Evolutionary conservation across 177 flowering plant genomes (phyloP).

Genomic region (Vitis hybrid): DNA sequence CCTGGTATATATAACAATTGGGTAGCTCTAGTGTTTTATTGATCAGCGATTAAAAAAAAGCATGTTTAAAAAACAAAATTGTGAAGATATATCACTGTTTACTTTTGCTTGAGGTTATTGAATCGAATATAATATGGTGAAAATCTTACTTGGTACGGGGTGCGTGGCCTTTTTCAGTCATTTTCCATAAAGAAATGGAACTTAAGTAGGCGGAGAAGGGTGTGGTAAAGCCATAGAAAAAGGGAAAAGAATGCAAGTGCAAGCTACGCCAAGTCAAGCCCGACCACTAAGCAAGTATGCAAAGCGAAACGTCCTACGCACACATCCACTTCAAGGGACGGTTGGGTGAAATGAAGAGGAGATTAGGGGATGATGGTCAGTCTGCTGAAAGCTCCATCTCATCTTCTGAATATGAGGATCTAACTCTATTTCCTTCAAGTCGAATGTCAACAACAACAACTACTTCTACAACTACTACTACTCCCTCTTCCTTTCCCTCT

Average conservation of each 20-base stretch:
- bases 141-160: too few species aligned
- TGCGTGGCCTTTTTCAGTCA: too few species aligned
- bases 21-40: too few species aligned
- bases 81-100: too few species aligned
- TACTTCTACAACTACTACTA: background rate
- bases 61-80: too few species aligned
- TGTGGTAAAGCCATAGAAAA: background rate
- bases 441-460: slow-evolving; percentile 5
- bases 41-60: too few species aligned
- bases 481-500: slow-evolving; percentile 17
- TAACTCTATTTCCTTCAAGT: slow-evolving; percentile 1
- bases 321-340: slow-evolving; percentile 8
- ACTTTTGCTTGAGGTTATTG: too few species aligned
- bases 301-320: background rate
- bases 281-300: background rate
- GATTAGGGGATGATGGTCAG: background rate
- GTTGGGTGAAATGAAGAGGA: slow-evolving; percentile 9
- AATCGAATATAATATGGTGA: too few species aligned
- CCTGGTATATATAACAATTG: too few species aligned
- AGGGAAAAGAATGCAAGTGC: slow-evolving; percentile 36
- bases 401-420: slow-evolving; percentile 20
- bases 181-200: too few species aligned
- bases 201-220: background rate
- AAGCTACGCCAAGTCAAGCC: slow-evolving; percentile 43
- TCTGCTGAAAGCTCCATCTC: slow-evolving; percentile 39